Base-by-base conservation (phyloP, 352 stramenopile species). In the Lagenidium giganteum region DNA sequence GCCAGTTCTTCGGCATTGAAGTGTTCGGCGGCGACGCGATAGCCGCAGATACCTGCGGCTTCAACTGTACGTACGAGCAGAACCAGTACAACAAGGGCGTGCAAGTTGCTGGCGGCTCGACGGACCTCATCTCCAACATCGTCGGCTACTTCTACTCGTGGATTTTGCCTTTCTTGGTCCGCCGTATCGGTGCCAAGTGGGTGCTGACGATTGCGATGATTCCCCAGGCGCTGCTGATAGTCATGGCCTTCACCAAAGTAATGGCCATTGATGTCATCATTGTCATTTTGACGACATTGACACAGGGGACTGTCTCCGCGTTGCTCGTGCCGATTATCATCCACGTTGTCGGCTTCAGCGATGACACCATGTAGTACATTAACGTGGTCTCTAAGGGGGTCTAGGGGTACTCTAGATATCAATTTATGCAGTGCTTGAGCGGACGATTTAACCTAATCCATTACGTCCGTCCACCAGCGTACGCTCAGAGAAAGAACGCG, bases 121-220 rank as follows among this genome's bases (percentile, higher is more conserved):
- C n/a, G n/a, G n/a, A n/a, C n/a, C 43, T 76, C 27, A 46, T 83
- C 9, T 83, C 80, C 33, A 83, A 86, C 34, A 45, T 73, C 7
- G 33, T 67, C 0, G 70, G 67, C 9, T 81, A 80, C 24, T 4
- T 72, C 20, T 75, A 71, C 40, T 76, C 72, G 34, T 77, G 62
- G 60, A 14, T 67, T 3, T 31, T 86, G 2, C 73, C 70, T 14
- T 43, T 74, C 22, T 37, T 86, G 6, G 70, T 83, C 1, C 42
- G 51, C 46, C 56, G 51, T 13, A 24, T 82, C 3, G 73, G 70
- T 3, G 61, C 57, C 7, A 62, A 67, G 26, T 67, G 59, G 57
- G 51, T 76, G 11, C 24, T 83, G 47, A 64, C 59, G 21, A 34
- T 65, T 7, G 55, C 61, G 14, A 61, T 64, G 30, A 61, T 83